These are phyloP conservation scores for Globisporangium canariense DNA, from an alignment of 352 stramenopile genomes.

Conservation along the genomic window DNA sequence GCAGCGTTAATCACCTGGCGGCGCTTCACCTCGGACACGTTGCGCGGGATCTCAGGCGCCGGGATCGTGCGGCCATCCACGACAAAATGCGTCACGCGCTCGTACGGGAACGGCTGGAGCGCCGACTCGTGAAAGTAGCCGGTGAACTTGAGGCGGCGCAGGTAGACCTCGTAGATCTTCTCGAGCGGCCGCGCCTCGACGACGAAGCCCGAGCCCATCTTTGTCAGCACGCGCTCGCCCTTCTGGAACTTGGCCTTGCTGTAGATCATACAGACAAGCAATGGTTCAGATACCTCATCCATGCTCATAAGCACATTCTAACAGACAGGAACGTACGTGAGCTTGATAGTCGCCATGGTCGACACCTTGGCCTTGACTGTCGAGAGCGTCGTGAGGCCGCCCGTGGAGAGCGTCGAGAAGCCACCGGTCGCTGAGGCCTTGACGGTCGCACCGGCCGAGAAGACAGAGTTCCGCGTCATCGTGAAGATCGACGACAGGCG, in stretches of 20 bases:
- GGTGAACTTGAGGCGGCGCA: slow-evolving; percentile 67
- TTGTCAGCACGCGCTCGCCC: slow-evolving; percentile 72
- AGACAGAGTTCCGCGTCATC: slow-evolving; percentile 67
- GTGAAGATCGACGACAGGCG: slow-evolving; percentile 74
- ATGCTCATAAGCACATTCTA: not conserved
- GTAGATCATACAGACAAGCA: slow-evolving; percentile 8
- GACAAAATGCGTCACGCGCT: slow-evolving; percentile 83
- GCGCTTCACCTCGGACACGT: slow-evolving; percentile 63
- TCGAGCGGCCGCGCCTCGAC: slow-evolving; percentile 50
- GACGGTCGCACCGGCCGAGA: slow-evolving; percentile 56
- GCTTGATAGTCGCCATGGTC: slow-evolving; percentile 68
- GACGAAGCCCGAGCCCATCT: slow-evolving; percentile 79
- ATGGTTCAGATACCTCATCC: not conserved
- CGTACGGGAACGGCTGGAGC: slow-evolving; percentile 72
- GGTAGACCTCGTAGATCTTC: slow-evolving; percentile 75
- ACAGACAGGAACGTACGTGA: slow-evolving; percentile 39
- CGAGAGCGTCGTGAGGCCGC: slow-evolving; percentile 45
- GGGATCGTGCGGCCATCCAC: slow-evolving; percentile 70
- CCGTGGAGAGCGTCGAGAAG: slow-evolving; percentile 55
- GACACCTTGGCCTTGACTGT: slow-evolving; percentile 68
- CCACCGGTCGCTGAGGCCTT: slow-evolving; percentile 55
- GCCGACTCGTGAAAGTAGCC: slow-evolving; percentile 75
- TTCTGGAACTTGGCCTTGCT: slow-evolving; percentile 71
- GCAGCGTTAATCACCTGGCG: slow-evolving; percentile 64
- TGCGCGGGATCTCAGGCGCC: slow-evolving; percentile 61